Conservation (phyloP, 1,139 yeast species). For the Diutina catenulata region DNA sequence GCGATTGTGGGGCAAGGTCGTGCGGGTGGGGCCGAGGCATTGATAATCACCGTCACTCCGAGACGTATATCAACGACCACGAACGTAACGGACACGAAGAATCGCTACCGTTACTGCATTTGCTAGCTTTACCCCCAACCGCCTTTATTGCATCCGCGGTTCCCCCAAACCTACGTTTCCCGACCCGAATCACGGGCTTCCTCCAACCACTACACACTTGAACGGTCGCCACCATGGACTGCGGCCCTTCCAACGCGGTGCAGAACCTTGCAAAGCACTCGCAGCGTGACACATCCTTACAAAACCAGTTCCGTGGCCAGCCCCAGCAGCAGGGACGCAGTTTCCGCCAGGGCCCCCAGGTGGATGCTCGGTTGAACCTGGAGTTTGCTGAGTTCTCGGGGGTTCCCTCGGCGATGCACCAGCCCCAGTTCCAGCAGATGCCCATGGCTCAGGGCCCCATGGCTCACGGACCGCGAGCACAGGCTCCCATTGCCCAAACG, state of each 20-base stretch:
- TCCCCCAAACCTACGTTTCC: too few species aligned
- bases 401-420: too few species aligned
- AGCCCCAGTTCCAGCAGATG: neutral
- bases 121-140: too few species aligned
- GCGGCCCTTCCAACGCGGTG: constrained; percentile 2
- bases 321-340: neutral
- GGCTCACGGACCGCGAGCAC: neutral
- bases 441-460: neutral
- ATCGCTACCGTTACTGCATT: too few species aligned
- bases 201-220: too few species aligned
- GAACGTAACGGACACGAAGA: too few species aligned
- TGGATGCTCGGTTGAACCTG: neutral
- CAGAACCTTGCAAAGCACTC: constrained; percentile 3
- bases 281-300: constrained; percentile 1
- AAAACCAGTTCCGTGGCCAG: constrained; percentile 4
- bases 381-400: constrained; percentile 5
- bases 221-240: constrained; percentile 3
- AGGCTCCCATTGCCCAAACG: neutral
- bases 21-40: too few species aligned
- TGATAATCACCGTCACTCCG: too few species aligned
- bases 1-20: too few species aligned
- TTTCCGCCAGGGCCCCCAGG: neutral
- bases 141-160: too few species aligned
- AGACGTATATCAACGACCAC: too few species aligned
- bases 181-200: too few species aligned